Percentiles rank a stretch among this genome's conserved stretches.
Evolutionary conservation across 2,329 filamentous ascomycete genomes (phyloP).

Genomic region (Aspergillus transmontanensis): DNA sequence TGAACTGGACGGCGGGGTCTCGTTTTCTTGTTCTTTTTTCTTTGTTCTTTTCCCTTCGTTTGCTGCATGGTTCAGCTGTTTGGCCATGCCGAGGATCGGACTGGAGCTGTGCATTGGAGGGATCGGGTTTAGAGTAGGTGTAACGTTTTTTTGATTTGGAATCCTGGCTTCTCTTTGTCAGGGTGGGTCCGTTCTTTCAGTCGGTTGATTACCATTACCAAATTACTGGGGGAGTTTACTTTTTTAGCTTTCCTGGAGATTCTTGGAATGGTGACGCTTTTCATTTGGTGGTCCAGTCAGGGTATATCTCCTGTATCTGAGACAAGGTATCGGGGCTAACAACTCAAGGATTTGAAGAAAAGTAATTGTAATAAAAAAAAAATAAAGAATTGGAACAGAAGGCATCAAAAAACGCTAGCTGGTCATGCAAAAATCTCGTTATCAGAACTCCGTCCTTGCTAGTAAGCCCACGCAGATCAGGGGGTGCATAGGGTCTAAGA

Average conservation of each 20-base stretch:
- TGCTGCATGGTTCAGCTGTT: background rate
- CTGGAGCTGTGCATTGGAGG: background rate
- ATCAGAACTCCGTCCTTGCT: background rate
- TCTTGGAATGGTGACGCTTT: background rate
- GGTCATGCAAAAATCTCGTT: background rate
- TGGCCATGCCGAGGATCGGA: background rate
- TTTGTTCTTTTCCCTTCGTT: background rate
- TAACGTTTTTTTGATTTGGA: background rate
- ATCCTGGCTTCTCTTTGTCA: background rate
- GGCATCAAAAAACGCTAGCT: background rate
- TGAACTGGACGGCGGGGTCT: background rate
- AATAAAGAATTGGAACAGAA: background rate
- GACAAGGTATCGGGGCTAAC: background rate
- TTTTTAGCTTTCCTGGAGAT: background rate
- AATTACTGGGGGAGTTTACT: background rate
- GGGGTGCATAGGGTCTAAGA: background rate
- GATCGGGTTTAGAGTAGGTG: background rate
- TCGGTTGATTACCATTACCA: background rate
- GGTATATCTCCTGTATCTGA: background rate
- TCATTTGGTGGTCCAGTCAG: background rate
- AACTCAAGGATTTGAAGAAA: background rate
- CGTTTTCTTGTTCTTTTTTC: background rate
- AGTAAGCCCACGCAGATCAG: background rate
- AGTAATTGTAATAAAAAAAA: background rate
- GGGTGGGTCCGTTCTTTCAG: background rate